Percentiles rank a stretch among this genome's conserved stretches.
These are phyloP conservation scores for Porphyrellus cyaneotinctus DNA, from an alignment of 768 basidiomycete species.

Conservation along the genomic window DNA sequence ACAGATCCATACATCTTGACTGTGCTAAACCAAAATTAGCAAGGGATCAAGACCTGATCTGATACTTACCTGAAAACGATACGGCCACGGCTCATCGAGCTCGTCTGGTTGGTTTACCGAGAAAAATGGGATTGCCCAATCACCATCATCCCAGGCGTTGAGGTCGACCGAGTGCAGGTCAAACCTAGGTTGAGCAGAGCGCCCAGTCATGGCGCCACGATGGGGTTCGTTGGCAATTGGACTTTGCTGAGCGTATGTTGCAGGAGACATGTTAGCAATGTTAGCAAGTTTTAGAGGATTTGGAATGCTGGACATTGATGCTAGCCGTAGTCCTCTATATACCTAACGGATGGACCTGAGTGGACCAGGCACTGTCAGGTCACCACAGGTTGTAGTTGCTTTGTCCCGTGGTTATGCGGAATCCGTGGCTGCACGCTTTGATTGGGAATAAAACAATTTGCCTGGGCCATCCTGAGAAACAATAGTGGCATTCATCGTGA, in stretches of 20 bases:
- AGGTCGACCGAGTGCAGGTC: conserved; percentile 24
- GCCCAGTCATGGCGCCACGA: neutral
- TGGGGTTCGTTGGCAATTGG: neutral
- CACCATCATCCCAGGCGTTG: conserved; percentile 23
- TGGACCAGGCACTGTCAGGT: conserved; percentile 12
- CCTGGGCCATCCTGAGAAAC: neutral
- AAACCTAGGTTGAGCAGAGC: neutral
- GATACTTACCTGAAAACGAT: conserved; percentile 41
- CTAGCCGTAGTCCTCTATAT: conserved; percentile 12
- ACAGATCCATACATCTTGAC: conserved; percentile 51
- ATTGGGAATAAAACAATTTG: conserved; percentile 10
- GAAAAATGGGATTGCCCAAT: conserved; percentile 16
- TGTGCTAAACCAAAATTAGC: conserved; percentile 30
- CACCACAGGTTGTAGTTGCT: conserved; percentile 13
- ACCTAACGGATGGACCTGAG: neutral
- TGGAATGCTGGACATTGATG: neutral
- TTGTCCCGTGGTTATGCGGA: conserved; percentile 16
- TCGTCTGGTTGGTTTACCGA: conserved; percentile 33
- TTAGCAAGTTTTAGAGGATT: neutral
- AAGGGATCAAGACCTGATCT: neutral
- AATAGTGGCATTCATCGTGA: neutral
- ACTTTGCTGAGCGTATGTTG: neutral
- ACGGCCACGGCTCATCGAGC: conserved; percentile 50
- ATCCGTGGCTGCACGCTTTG: conserved; percentile 9
- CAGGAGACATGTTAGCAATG: conserved; percentile 2